A percentile compares a stretch with the other conserved stretches of the same genome.
These are phyloP conservation scores for Arachnopeziza araneosa DNA, from an alignment of 2,329 filamentous ascomycete genomes.

Conservation along the genomic window DNA sequence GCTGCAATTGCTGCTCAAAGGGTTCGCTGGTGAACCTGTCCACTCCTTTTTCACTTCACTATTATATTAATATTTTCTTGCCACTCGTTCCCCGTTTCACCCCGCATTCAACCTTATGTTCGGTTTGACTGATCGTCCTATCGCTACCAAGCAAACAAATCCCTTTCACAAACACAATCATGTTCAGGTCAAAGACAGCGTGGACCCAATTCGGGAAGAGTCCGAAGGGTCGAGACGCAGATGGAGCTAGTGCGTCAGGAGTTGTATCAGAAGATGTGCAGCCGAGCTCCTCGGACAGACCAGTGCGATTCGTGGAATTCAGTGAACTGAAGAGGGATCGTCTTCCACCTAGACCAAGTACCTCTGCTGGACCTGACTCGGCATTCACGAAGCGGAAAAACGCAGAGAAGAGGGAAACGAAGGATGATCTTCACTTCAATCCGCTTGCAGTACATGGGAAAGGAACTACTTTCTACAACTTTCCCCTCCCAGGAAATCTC, in stretches of 20 bases:
- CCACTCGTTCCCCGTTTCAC: constrained; percentile 16
- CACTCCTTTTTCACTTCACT: constrained; percentile 22
- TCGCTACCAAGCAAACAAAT: constrained; percentile 9
- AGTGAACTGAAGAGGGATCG: constrained; percentile 12
- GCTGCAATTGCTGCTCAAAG: constrained; percentile 10
- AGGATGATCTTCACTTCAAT: constrained; percentile 29
- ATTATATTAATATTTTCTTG: constrained; percentile 19
- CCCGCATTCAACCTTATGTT: constrained; percentile 1
- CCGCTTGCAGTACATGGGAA: constrained; percentile 24
- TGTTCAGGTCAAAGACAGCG: constrained; percentile 21
- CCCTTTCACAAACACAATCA: constrained; percentile 6
- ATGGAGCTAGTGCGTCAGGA: constrained; percentile 22
- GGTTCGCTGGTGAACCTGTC: constrained; percentile 31
- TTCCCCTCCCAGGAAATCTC: constrained; percentile 23
- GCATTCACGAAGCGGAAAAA: constrained; percentile 16
- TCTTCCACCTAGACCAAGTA: constrained; percentile 26
- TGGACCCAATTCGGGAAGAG: constrained; percentile 15
- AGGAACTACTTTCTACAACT: constrained; percentile 25
- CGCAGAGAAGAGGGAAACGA: constrained; percentile 25
- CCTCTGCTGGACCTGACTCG: constrained; percentile 24
- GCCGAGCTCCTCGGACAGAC: constrained; percentile 15
- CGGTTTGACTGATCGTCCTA: constrained; percentile 12
- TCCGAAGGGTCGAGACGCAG: constrained; percentile 24
- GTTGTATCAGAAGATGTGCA: constrained; percentile 29
- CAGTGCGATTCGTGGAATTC: constrained; percentile 18